These are phyloP conservation scores for Mucor piriformis DNA, from an alignment of 371 early-diverging fungal genomes.

Conservation along the genomic window DNA sequence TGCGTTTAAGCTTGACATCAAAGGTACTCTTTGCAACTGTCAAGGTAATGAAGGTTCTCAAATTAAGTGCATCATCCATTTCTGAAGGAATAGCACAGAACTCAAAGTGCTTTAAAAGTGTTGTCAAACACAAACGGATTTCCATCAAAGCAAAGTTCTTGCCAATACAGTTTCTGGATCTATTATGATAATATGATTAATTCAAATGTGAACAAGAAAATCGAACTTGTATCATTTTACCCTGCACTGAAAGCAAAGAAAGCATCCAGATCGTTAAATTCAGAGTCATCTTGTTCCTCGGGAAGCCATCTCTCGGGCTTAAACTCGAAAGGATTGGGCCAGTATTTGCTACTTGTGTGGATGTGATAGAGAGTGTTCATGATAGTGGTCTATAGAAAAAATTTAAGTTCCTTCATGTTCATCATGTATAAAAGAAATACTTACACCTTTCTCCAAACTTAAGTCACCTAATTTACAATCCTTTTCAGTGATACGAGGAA, in stretches of 20 bases:
- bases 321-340: slow-evolving; percentile 27
- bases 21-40: slow-evolving; percentile 32
- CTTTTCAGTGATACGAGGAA: slow-evolving; percentile 22
- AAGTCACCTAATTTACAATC: slow-evolving; percentile 19
- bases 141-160: slow-evolving; percentile 55
- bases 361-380: slow-evolving; percentile 13
- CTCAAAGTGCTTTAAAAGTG: slow-evolving; percentile 36
- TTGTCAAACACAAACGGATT: slow-evolving; percentile 45
- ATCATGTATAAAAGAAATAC: not conserved
- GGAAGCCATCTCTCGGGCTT: slow-evolving; percentile 43
- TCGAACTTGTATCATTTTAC: slow-evolving; percentile 18
- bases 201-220: not conserved
- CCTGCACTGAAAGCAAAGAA: slow-evolving; percentile 50
- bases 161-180: slow-evolving; percentile 55
- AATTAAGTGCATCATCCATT: slow-evolving; percentile 26
- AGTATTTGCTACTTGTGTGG: slow-evolving; percentile 31
- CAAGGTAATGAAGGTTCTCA: slow-evolving; percentile 31
- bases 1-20: slow-evolving; percentile 26
- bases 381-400: slow-evolving; percentile 13
- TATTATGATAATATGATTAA: slow-evolving; percentile 2
- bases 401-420: not conserved
- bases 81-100: slow-evolving; percentile 29
- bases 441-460: slow-evolving; percentile 32
- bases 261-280: slow-evolving; percentile 28
- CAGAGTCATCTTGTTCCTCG: not conserved